Evolutionary conservation across 176 grass and related monocot genomes (phyloP).

Genomic region (Carex parvula): DNA sequence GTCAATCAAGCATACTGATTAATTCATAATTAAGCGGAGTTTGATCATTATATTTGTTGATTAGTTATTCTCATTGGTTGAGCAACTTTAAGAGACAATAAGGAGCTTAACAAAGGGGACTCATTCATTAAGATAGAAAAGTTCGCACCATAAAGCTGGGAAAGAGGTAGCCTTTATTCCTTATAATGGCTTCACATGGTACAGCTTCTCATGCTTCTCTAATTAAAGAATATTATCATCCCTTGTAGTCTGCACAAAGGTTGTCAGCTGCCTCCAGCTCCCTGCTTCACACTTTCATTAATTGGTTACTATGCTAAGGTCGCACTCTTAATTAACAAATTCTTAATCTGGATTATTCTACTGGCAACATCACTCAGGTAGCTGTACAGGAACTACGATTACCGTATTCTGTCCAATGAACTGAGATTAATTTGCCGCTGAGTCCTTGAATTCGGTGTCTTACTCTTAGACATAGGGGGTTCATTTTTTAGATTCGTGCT

Average conservation of each 20-base stretch:
- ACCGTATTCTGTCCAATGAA: too few species aligned
- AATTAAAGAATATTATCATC: slow-evolving; percentile 29
- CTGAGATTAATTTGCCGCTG: too few species aligned
- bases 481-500: too few species aligned
- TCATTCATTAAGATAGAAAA: background rate
- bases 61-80: slow-evolving; percentile 4
- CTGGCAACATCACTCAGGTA: background rate
- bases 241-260: slow-evolving; percentile 16
- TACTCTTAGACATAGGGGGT: too few species aligned
- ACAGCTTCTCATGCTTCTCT: slow-evolving; percentile 17
- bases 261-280: slow-evolving; percentile 23
- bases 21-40: background rate
- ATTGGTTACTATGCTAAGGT: background rate
- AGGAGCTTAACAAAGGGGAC: background rate
- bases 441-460: too few species aligned
- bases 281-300: slow-evolving; percentile 32
- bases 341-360: background rate
- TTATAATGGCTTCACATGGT: slow-evolving; percentile 32
- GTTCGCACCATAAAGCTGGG: slow-evolving; percentile 26
- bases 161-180: slow-evolving; percentile 39
- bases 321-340: background rate
- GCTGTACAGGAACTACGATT: too few species aligned
- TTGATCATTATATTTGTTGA: background rate
- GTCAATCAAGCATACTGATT: background rate
- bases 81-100: background rate